phyloP scores from a whole-genome alignment of 768 basidiomycete species.

The Strobilomyces echinocephalus region DNA sequence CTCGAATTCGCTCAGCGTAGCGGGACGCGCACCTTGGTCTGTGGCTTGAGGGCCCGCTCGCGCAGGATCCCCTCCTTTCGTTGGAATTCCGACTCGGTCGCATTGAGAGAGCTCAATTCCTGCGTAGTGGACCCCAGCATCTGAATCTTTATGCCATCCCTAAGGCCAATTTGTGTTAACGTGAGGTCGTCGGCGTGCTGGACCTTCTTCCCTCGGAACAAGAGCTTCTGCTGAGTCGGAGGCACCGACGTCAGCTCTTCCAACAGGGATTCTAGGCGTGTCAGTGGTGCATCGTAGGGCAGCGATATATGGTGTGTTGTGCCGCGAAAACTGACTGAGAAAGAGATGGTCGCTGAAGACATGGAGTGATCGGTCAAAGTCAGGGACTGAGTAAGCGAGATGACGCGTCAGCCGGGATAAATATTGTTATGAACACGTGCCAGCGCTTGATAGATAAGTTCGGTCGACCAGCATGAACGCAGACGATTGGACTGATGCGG shows the following conservation, averaged over 20 bases:
- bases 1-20: neutral
- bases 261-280: constrained; percentile 44
- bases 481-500: neutral
- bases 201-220: constrained; percentile 63
- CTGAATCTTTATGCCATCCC: constrained; percentile 61
- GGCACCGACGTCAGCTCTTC: constrained; percentile 67
- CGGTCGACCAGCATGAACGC: neutral
- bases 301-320: constrained; percentile 44
- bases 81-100: constrained; percentile 54
- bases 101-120: constrained; percentile 52
- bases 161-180: constrained; percentile 49
- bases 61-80: constrained; percentile 54
- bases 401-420: neutral
- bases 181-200: constrained; percentile 29
- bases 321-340: constrained; percentile 46
- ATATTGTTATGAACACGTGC: no score
- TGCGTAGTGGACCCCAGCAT: constrained; percentile 62
- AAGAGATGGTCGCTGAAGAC: constrained; percentile 10
- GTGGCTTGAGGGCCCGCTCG: constrained; percentile 53
- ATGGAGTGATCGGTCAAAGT: constrained; percentile 3
- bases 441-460: no score
- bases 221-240: constrained; percentile 60
- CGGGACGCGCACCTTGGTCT: constrained; percentile 45
- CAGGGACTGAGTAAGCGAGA: constrained; percentile 16
- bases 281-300: constrained; percentile 47